phyloP scores from a whole-genome alignment of 352 stramenopile genomes.

The Plasmopara muralis region DNA sequence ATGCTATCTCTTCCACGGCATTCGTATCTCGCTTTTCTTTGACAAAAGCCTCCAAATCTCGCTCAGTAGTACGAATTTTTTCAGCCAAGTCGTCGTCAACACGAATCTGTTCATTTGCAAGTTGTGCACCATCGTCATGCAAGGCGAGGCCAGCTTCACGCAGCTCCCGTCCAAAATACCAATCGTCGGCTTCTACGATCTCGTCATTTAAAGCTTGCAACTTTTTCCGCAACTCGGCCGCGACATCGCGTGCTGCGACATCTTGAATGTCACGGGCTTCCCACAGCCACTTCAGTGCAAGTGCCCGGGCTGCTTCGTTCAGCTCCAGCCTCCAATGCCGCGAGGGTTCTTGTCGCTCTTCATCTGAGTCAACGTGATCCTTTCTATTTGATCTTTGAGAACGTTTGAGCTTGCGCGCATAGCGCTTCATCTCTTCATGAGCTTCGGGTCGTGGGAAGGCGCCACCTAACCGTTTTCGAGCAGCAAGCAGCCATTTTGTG shows the following conservation, averaged over 20 bases:
- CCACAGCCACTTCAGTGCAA: constrained; percentile 78
- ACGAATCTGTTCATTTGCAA: constrained; percentile 47
- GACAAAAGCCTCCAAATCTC: constrained; percentile 73
- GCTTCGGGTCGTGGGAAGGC: constrained; percentile 85
- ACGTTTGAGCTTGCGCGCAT: constrained; percentile 71
- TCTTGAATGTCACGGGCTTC: constrained; percentile 62
- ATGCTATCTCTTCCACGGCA: constrained; percentile 41
- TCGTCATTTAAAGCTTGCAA: constrained; percentile 54
- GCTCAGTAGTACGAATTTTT: constrained; percentile 75
- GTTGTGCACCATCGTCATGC: constrained; percentile 43
- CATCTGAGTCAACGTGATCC: constrained; percentile 65
- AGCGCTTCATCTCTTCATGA: constrained; percentile 85
- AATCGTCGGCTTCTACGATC: constrained; percentile 91
- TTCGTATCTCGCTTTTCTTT: constrained; percentile 64
- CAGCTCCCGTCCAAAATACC: constrained; percentile 88
- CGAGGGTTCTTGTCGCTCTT: constrained; percentile 57
- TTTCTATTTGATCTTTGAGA: constrained; percentile 68
- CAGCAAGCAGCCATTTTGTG: constrained; percentile 91
- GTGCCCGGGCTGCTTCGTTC: constrained; percentile 67
- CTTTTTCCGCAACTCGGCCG: constrained; percentile 48
- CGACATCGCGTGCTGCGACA: constrained; percentile 31
- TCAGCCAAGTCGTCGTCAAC: constrained; percentile 76
- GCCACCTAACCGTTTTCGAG: constrained; percentile 87
- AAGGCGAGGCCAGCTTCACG: constrained; percentile 71
- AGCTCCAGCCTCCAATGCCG: constrained; percentile 76